Conservation (phyloP, 495 filamentous ascomycete species). For the Aspergillus sclerotiicarbonarius region DNA sequence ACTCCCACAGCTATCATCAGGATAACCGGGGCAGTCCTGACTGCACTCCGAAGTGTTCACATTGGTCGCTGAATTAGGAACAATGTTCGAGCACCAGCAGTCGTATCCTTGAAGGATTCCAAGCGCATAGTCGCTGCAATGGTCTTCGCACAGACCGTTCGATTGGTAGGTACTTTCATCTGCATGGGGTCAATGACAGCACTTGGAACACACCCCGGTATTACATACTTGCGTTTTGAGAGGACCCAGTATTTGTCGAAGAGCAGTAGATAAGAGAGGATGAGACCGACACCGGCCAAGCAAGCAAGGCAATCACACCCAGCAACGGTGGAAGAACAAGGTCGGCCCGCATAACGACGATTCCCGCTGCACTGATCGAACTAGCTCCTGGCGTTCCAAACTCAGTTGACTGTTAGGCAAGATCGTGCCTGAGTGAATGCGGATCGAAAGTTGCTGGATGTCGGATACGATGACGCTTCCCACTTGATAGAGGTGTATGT, state of each 20-base stretch:
- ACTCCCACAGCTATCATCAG: constrained; percentile 62
- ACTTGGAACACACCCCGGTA: background rate
- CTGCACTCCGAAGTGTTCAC: constrained; percentile 47
- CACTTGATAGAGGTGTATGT: background rate
- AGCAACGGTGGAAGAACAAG: constrained; percentile 22
- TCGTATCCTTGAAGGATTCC: constrained; percentile 59
- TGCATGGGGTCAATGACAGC: constrained; percentile 27
- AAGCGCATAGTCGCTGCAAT: constrained; percentile 63
- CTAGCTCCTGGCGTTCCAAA: background rate
- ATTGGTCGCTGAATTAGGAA: constrained; percentile 48
- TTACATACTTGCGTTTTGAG: constrained; percentile 30
- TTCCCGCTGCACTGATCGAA: background rate
- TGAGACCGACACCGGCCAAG: constrained; percentile 15
- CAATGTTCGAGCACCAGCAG: constrained; percentile 78
- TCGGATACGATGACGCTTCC: background rate
- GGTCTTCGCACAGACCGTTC: constrained; percentile 57
- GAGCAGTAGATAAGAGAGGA: constrained; percentile 42
- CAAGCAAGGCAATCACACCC: constrained; percentile 16
- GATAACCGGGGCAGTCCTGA: constrained; percentile 64
- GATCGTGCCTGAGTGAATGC: background rate
- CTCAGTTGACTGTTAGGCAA: background rate
- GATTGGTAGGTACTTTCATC: constrained; percentile 61
- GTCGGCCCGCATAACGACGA: constrained; percentile 19
- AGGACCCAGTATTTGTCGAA: constrained; percentile 41
- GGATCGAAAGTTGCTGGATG: background rate